Evolutionary conservation across 2,329 filamentous ascomycete species (phyloP).

Genomic region (Botrytis porri): DNA sequence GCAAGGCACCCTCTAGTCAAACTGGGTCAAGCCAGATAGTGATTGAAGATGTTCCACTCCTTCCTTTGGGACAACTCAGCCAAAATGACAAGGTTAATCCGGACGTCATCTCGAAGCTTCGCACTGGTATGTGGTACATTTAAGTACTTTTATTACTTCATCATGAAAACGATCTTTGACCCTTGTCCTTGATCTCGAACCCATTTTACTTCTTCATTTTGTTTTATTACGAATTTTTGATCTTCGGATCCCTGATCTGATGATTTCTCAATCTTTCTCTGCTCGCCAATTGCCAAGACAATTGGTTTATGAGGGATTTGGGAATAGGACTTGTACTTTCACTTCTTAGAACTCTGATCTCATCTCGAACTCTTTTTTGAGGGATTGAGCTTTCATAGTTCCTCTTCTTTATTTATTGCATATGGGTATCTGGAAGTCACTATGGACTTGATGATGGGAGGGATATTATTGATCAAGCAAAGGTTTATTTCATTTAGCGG

Average conservation of each 20-base stretch:
- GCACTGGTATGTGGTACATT: slow-evolving; percentile 39
- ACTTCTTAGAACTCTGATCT: slow-evolving; percentile 27
- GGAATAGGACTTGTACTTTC: slow-evolving; percentile 25
- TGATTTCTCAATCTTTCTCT: slow-evolving; percentile 1
- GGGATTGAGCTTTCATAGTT: background rate
- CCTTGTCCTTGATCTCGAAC: slow-evolving; percentile 24
- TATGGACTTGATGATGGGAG: slow-evolving; percentile 9
- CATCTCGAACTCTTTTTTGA: background rate
- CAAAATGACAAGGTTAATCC: slow-evolving; percentile 19
- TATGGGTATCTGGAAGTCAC: background rate
- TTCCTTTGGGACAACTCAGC: slow-evolving; percentile 29
- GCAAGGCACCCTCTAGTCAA: slow-evolving; percentile 24
- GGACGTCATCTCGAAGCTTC: slow-evolving; percentile 27
- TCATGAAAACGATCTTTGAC: slow-evolving; percentile 20
- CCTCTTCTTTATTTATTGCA: slow-evolving; percentile 1
- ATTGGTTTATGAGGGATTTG: slow-evolving; percentile 3
- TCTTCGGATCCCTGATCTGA: slow-evolving; percentile 24
- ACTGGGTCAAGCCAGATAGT: slow-evolving; percentile 24
- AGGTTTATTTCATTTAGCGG: background rate
- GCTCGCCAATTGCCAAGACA: background rate
- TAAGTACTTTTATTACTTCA: slow-evolving; percentile 20
- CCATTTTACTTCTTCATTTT: slow-evolving; percentile 26
- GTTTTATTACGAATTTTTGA: slow-evolving; percentile 26
- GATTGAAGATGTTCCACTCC: slow-evolving; percentile 29
- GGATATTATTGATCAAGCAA: background rate